Evolutionary conservation across 176 grass and related monocot species (phyloP), one percentile per base, ranked within the genome.

Genomic region (Otatea glauca): DNA sequence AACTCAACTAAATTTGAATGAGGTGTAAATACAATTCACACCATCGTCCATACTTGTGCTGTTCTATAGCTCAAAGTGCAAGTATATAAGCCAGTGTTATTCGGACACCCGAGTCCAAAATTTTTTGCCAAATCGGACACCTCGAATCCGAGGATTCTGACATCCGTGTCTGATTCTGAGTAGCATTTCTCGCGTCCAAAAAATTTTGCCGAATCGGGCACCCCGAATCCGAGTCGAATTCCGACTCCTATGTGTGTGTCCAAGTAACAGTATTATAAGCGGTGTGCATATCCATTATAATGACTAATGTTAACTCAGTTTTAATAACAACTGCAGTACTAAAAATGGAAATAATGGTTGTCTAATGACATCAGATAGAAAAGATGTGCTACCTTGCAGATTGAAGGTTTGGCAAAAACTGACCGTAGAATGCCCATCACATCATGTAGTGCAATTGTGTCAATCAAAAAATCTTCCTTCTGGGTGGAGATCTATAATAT

Each of bases 401-500:
- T 92, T 56, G 85, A 92, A 58, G 89, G 85, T 87, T 87, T 86
- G 70, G 92, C 87, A 90, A 98, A 98, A 49, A 92, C 89, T 58
- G 92, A 77, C 12, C 83, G 87, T 67, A 98, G 84, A 71, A 92
- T 88, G 76, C 67, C 80, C 96, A 98, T 93, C 34, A 27, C 70
- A 69, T 98, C 92, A 92, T 98, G 92, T 66, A 98, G 83, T 47
- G 85, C 89, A 78, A 98, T 95, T 72, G 96, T 95, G 87, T 98
- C 92, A 85, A 98, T 92, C 84, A 98, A 78, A 80, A 88, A 98
- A 80, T 98, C 96, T 76, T 92, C 92, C 58, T 90, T 90, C 53
- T 81, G 65, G 45, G 89, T 95, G 74, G 96, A 95, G 61, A 98
- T 92, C 96, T 98, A 85, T 53, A 82, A 78, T 45, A 51, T 11